Evolutionary conservation across 352 stramenopile species (phyloP).

Genomic region (Globisporangium solare): DNA sequence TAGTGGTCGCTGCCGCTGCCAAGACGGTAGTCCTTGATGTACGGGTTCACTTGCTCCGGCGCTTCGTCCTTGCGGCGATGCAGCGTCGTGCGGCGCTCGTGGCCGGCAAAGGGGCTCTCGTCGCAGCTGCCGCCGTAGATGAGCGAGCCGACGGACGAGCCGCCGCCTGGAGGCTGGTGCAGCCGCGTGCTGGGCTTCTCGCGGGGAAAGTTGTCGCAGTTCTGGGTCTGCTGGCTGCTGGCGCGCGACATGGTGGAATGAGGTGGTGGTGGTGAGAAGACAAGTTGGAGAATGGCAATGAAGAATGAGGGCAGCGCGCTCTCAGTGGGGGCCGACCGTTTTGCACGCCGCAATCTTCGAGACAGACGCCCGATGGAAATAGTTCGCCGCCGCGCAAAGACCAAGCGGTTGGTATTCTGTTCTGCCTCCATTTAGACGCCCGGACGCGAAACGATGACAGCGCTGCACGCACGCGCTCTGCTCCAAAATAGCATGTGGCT

Average conservation of each 20-base stretch:
- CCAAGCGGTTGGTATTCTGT: no score
- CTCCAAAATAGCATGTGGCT: no score
- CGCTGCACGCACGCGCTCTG: no score
- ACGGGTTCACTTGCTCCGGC: conserved; percentile 48
- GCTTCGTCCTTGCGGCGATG: conserved; percentile 43
- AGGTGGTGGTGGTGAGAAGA: conserved; percentile 3
- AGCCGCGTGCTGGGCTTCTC: conserved; percentile 76
- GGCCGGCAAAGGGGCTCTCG: conserved; percentile 44
- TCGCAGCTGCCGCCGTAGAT: conserved; percentile 64
- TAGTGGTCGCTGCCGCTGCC: conserved; percentile 15
- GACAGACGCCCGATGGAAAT: not conserved
- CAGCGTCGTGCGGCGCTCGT: conserved; percentile 36
- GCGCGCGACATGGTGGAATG: conserved; percentile 42
- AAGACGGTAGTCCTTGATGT: conserved; percentile 32
- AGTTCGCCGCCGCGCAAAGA: not conserved
- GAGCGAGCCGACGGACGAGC: conserved; percentile 66
- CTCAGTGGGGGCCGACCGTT: no score
- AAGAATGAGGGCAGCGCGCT: conserved; percentile 3
- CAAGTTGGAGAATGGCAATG: conserved; percentile 27
- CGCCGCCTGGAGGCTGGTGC: conserved; percentile 62
- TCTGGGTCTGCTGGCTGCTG: conserved; percentile 64
- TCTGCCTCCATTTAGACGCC: no score
- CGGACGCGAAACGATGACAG: no score
- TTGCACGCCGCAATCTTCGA: no score
- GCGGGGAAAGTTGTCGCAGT: conserved; percentile 73